phyloP scores from a whole-genome alignment of 1,284 basidiomycete genomes.

The Apiotrichum domesticum region DNA sequence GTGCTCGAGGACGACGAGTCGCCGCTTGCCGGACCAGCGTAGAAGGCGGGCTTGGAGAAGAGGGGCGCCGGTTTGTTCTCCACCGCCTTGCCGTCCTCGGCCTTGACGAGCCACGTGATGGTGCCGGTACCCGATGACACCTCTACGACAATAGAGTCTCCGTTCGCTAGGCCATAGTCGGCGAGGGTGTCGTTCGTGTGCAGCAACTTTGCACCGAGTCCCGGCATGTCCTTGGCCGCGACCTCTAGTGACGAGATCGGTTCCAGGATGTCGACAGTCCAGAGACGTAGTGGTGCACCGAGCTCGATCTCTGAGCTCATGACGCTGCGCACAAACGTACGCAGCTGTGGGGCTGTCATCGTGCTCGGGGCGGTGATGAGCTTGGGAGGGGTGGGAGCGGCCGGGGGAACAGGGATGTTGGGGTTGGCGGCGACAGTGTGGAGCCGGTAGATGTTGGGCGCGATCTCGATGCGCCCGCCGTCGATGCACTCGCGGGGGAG shows the following conservation, averaged over 20 bases:
- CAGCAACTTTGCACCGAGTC: constrained; percentile 19
- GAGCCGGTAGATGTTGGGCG: constrained; percentile 64
- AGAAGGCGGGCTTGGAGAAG: constrained; percentile 40
- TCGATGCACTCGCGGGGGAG: constrained; percentile 53
- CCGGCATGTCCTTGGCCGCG: constrained; percentile 15
- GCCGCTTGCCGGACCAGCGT: constrained; percentile 37
- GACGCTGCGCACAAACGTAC: constrained; percentile 8
- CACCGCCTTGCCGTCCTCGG: constrained; percentile 31
- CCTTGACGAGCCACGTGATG: constrained; percentile 11
- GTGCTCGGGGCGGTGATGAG: constrained; percentile 11
- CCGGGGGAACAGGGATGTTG: constrained; percentile 13
- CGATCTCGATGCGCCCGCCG: constrained; percentile 61
- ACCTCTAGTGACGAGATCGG: constrained; percentile 5
- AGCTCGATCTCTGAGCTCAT: background rate
- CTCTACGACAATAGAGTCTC: constrained; percentile 38
- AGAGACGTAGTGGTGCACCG: constrained; percentile 19
- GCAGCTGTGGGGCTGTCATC: constrained; percentile 7
- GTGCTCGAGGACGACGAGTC: constrained; percentile 42
- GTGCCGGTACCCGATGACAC: constrained; percentile 14
- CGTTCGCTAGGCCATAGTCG: constrained; percentile 25
- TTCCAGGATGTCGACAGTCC: constrained; percentile 19
- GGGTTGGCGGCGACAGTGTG: constrained; percentile 43
- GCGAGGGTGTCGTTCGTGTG: constrained; percentile 11
- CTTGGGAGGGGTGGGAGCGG: constrained; percentile 4
- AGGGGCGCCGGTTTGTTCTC: constrained; percentile 32